Conservation (phyloP, 345 rosid species). For the Sapria himalayana region DNA sequence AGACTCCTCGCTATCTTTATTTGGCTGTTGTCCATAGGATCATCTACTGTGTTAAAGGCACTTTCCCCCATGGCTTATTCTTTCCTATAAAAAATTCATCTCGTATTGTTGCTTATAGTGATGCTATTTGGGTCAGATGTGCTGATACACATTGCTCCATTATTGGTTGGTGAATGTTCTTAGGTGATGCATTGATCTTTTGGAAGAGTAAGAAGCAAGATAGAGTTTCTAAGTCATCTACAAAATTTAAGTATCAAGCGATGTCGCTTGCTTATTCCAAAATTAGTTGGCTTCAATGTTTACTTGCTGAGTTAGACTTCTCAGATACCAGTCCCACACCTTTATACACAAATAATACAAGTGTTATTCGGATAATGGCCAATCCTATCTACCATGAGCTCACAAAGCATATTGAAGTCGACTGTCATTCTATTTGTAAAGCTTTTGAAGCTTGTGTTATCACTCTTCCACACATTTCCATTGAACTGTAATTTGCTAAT, state of each 20-base stretch:
- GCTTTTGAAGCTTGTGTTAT: background rate
- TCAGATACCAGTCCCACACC: background rate
- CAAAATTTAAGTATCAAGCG: background rate
- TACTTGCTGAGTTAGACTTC: background rate
- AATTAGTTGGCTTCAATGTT: background rate
- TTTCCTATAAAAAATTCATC: background rate
- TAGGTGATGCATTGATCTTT: background rate
- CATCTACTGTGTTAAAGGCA: background rate
- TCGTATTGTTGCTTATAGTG: background rate
- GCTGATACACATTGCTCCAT: background rate
- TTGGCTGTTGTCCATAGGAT: background rate
- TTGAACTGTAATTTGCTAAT: background rate
- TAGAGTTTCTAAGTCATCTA: slow-evolving; percentile 3
- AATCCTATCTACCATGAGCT: background rate
- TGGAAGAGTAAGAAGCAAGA: slow-evolving; percentile 5
- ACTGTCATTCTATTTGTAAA: background rate
- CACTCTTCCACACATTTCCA: background rate
- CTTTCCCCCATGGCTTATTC: background rate
- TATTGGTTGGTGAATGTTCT: slow-evolving; percentile 1
- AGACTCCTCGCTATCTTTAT: background rate
- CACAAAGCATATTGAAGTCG: background rate
- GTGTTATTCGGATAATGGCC: background rate
- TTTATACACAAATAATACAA: background rate
- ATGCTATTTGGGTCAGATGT: background rate
- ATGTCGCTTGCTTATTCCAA: background rate